Evolutionary conservation across 805 yeast species (phyloP).

Genomic region (Barnettozyma siamensis): DNA sequence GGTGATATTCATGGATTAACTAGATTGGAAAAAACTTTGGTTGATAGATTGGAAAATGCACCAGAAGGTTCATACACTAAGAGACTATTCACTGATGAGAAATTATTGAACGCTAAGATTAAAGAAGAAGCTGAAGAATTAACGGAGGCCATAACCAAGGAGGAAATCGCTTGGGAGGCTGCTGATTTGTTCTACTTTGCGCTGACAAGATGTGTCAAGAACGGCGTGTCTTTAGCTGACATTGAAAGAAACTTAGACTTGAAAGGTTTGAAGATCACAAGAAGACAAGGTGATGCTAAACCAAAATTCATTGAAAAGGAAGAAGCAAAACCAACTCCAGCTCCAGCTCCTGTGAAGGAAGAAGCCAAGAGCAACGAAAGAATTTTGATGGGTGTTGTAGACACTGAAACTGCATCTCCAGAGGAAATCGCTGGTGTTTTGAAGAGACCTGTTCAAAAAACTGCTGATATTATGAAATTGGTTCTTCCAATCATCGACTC

Average conservation of each 20-base stretch:
- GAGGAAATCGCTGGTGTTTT: slow-evolving; percentile 56
- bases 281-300: slow-evolving; percentile 96
- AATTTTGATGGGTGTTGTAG: slow-evolving; percentile 33
- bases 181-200: slow-evolving; percentile 87
- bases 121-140: slow-evolving; percentile 96
- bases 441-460: slow-evolving; percentile 91
- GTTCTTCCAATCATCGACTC: slow-evolving; percentile 84
- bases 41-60: slow-evolving; percentile 57
- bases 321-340: slow-evolving; percentile 19
- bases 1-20: slow-evolving; percentile 62
- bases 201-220: slow-evolving; percentile 62
- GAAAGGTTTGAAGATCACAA: slow-evolving; percentile 79
- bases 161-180: slow-evolving; percentile 91
- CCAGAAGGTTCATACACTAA: slow-evolving; percentile 95
- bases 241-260: slow-evolving; percentile 79
- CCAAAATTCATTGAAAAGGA: slow-evolving; percentile 52
- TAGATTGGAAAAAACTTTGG: slow-evolving; percentile 61
- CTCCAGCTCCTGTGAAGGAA: slow-evolving; percentile 18
- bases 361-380: slow-evolving; percentile 23
- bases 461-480: slow-evolving; percentile 86
- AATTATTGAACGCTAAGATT: slow-evolving; percentile 76
- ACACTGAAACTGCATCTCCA: slow-evolving; percentile 40
- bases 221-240: slow-evolving; percentile 75
- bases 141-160: slow-evolving; percentile 67
- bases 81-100: slow-evolving; percentile 75